Base-by-base conservation (phyloP, 352 stramenopile species). In the Phytophthora parvispora region DNA sequence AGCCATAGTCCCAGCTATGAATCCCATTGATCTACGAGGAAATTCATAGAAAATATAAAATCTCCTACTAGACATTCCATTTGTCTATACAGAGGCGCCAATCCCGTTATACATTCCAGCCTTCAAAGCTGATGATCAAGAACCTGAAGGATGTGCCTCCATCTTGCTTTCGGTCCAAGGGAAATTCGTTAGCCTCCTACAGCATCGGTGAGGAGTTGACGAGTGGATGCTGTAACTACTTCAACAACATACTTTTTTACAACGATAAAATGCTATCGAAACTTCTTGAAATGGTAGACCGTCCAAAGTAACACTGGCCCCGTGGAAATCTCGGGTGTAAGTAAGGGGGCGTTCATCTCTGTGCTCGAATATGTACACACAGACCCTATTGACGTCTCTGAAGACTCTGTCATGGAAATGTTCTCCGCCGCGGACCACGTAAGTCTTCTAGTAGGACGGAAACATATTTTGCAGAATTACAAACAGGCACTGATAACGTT, bases 331-430 rank as follows among this genome's bases (percentile, higher is more conserved):
- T 88, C 90, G 13, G 92, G 97, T 36, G 93, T 98, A 13, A 89
- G 89, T 20, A 80, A 85, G n/a, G 69, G 77, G 16, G 94, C 98
- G 38, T 99, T 98, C 69, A 66, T 98, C 10, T 75, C 93, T 12
- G 87, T 99, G 56, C 69, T 99, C 38, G 91, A 98, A 63, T 99
- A 97, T 66, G 70, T 99, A 43, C 98, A 99, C 78, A 98, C 93
- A 25, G 96, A 98, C 60, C 90, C 95, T 64, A 84, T 98, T 43
- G 86, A 98, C n/a, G 78, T 95, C 24, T 83, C 78, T 13, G 74
- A 95, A 6, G 91, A 98, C 49, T 78, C 91, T 45, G 93, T 93
- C 15, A 95, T 98, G 65, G 93, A 98, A 62, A 78, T 99, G 4
- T 98, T 98, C 72, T 93, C 97, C 43, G 83, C 88, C 3, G 90